These are phyloP conservation scores for Ascochyta viciae-villosae DNA, from an alignment of 2,329 filamentous ascomycete species.

Conservation along the genomic window DNA sequence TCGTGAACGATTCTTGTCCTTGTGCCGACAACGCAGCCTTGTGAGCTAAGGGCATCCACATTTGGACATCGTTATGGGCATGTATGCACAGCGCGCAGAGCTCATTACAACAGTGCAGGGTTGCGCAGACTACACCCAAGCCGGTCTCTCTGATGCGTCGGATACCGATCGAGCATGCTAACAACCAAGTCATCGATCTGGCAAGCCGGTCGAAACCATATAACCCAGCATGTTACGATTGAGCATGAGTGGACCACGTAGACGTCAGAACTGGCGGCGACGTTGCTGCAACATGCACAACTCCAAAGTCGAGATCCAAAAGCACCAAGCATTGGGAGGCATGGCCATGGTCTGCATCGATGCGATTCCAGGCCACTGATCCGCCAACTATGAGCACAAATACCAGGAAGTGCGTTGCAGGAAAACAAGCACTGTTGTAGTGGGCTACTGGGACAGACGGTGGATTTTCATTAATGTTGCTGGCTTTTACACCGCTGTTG, in stretches of 20 bases:
- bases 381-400: not conserved
- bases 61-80: not conserved
- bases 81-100: not conserved
- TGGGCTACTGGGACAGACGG: not conserved
- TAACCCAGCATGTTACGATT: not conserved
- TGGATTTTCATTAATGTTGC: constrained; percentile 16
- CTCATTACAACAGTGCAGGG: no score
- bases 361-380: not conserved
- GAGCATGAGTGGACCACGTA: not conserved
- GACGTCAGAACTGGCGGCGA: not conserved
- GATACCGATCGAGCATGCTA: not conserved
- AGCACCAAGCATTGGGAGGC: not conserved
- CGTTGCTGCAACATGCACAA: not conserved
- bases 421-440: not conserved
- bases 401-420: not conserved
- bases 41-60: not conserved
- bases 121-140: not conserved
- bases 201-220: not conserved
- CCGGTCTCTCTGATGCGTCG: not conserved
- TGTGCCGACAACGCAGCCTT: not conserved
- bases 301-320: not conserved
- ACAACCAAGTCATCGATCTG: not conserved
- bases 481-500: constrained; percentile 38
- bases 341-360: not conserved
- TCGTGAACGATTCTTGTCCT: no score